These are phyloP conservation scores for Clarireedia monteithiana DNA, from an alignment of 2,329 filamentous ascomycete genomes.

Conservation along the genomic window DNA sequence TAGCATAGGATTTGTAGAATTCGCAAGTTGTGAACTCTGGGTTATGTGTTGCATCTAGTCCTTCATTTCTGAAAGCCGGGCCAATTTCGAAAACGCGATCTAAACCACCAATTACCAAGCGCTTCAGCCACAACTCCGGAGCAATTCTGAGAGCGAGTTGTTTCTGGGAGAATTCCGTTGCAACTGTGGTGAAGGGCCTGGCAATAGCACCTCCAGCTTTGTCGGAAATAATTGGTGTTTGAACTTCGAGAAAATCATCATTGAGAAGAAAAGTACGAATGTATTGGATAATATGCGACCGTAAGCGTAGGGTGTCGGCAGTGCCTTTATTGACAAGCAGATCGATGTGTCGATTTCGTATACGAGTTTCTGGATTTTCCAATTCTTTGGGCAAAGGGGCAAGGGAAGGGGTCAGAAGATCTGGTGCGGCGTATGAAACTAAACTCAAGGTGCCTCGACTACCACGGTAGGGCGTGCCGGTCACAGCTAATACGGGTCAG, in stretches of 20 bases:
- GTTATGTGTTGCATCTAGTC: conserved; percentile 85
- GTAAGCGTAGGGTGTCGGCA: conserved; percentile 62
- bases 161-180: conserved; percentile 67
- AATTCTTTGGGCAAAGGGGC: conserved; percentile 69
- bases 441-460: conserved; percentile 65
- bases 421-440: conserved; percentile 57
- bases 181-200: conserved; percentile 73
- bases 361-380: conserved; percentile 62
- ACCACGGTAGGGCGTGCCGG: conserved; percentile 62
- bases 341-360: conserved; percentile 76
- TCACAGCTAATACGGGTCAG: conserved; percentile 41
- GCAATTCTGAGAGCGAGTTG: conserved; percentile 77
- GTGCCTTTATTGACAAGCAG: conserved; percentile 67
- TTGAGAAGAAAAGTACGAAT: conserved; percentile 68
- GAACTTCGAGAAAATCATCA: conserved; percentile 74
- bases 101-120: conserved; percentile 81
- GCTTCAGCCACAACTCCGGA: conserved; percentile 91
- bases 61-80: conserved; percentile 87
- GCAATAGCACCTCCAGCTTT: conserved; percentile 82
- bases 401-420: conserved; percentile 68
- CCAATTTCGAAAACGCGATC: conserved; percentile 91
- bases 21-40: conserved; percentile 97
- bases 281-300: conserved; percentile 65
- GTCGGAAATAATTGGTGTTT: conserved; percentile 79
- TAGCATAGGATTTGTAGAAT: conserved; percentile 84